Evolutionary conservation across 2,329 filamentous ascomycete genomes (phyloP), one percentile per base, ranked within the genome.

Genomic region (Colletotrichum lini): DNA sequence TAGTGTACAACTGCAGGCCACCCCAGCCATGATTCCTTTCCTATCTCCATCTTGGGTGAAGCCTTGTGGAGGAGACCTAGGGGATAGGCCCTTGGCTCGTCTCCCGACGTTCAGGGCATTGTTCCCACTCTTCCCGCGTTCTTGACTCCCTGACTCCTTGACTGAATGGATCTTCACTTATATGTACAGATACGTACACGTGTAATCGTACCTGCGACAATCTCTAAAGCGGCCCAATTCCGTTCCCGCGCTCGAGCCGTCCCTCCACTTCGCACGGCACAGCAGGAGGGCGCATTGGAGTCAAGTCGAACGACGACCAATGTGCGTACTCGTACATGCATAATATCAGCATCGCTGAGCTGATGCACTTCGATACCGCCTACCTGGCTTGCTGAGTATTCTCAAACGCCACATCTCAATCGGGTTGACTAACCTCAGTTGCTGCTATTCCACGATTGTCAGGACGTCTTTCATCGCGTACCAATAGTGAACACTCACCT

Each of bases 41-140:
- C 23, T 47, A 62, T 50, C 45, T 47, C 44, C 52, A 63, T 68
- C 30, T 9, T 44, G 52, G 65, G 58, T 67, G 58, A 71, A 63
- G 68, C 68, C 65, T 38, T 68, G 54, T 63, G 58, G 67, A 68
- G 52, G 59, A 63, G 26, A 18, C 42, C 35, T 38, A 38, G 40
- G 23, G 30, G 45, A 63, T 53, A 26, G 21, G 18, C 35, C 56
- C 64, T 44, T 50, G 56, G 44, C 57, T 42, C 49, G 45, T 40
- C 38, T 54, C 52, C 68, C 44, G 53, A 68, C 38, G 16, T 38
- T 30, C 40, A 56, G 45, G 58, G 65, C 58, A 45, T 18, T 52
- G 40, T 18, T 52, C 42, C 52, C 15, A 26, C 40, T 45, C 64
- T 52, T 62, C 47, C 57, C 67, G 50, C 49, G 50, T 45, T 57